A percentile compares a stretch with the other conserved stretches of the same genome.
Evolutionary conservation across 2,329 filamentous ascomycete genomes (phyloP).

Genomic region (Apiospora rasikravindrae): DNA sequence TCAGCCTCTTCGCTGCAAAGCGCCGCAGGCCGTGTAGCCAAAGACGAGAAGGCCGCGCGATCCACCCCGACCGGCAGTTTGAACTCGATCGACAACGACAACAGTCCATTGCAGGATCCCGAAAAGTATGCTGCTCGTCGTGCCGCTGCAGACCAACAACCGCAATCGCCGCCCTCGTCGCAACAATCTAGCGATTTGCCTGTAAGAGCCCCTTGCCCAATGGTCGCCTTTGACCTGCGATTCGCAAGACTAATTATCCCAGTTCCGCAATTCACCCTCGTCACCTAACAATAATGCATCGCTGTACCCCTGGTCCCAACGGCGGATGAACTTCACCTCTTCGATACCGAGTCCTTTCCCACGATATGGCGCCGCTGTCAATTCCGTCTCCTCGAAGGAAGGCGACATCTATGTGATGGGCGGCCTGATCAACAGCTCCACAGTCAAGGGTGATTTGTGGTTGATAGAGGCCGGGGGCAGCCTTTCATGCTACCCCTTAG

Average conservation of each 20-base stretch:
- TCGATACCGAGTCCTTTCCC: slow-evolving; percentile 88
- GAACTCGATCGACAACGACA: slow-evolving; percentile 70
- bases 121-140: slow-evolving; percentile 63
- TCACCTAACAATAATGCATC: slow-evolving; percentile 69
- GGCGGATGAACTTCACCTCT: slow-evolving; percentile 83
- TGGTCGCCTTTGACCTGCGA: slow-evolving; percentile 21
- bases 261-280: slow-evolving; percentile 56
- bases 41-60: slow-evolving; percentile 65
- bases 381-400: slow-evolving; percentile 90
- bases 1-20: slow-evolving; percentile 57
- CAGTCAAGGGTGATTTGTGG: slow-evolving; percentile 97
- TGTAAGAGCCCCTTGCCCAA: slow-evolving; percentile 36
- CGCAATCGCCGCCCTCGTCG: slow-evolving; percentile 35
- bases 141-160: slow-evolving; percentile 54
- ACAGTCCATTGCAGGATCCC: slow-evolving; percentile 66
- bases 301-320: slow-evolving; percentile 95
- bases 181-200: slow-evolving; percentile 42
- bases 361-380: slow-evolving; percentile 95
- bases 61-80: slow-evolving; percentile 80
- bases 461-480: slow-evolving; percentile 90
- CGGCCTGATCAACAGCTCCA: slow-evolving; percentile 90
- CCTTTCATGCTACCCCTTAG: slow-evolving; percentile 88
- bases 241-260: slow-evolving; percentile 11
- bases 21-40: slow-evolving; percentile 52
- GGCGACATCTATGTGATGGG: slow-evolving; percentile 98